Percentiles rank a stretch among this genome's conserved stretches.
Evolutionary conservation across 305 asterid genomes (phyloP).

Genomic region (Rubia tinctorum): DNA sequence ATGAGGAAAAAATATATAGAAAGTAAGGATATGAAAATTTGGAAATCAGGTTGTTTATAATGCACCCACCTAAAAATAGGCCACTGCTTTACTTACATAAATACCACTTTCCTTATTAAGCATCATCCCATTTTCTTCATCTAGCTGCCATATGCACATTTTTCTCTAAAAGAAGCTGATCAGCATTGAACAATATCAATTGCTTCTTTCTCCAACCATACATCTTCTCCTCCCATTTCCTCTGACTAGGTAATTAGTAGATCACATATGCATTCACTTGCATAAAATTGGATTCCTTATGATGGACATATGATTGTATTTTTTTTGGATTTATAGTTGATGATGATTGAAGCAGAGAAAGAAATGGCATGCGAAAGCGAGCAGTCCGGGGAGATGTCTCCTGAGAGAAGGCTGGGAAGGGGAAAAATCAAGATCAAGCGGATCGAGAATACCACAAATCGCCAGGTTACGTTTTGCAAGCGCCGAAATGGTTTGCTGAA

Average conservation of each 20-base stretch:
- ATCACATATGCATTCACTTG: neutral
- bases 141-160: conserved; percentile 27
- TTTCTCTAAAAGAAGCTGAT: conserved; percentile 8
- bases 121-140: conserved; percentile 47
- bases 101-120: conserved; percentile 38
- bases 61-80: conserved; percentile 9
- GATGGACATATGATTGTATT: neutral
- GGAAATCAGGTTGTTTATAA: conserved; percentile 14
- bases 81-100: conserved; percentile 35
- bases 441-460: conserved; percentile 92
- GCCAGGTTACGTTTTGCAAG: conserved; percentile 91
- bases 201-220: conserved; percentile 13
- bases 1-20: neutral
- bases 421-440: conserved; percentile 88
- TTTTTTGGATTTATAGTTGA: neutral
- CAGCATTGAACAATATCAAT: conserved; percentile 22
- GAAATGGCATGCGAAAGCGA: conserved; percentile 58
- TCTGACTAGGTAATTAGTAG: neutral
- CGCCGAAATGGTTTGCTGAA: conserved; percentile 78
- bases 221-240: neutral
- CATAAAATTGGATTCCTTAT: too few relatives aligned
- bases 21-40: neutral
- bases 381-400: conserved; percentile 57
- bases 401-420: conserved; percentile 59
- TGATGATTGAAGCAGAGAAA: neutral